phyloP scores from a whole-genome alignment of 148 eudicot species.

The Dianthus caryophyllus region DNA sequence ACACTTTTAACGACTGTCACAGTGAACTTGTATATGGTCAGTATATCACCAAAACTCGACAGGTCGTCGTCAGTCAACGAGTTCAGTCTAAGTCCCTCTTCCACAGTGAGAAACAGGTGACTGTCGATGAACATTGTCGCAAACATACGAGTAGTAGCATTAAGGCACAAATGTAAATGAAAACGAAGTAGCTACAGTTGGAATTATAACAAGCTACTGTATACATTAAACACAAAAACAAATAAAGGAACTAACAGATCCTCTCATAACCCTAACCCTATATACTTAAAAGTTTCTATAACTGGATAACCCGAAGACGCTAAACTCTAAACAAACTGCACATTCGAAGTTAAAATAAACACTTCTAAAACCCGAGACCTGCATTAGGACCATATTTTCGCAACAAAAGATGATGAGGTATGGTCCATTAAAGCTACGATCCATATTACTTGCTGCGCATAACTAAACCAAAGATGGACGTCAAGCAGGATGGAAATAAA shows the following conservation, averaged over 20 bases:
- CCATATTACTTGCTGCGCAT: neutral
- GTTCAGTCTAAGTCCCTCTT: too few relatives aligned
- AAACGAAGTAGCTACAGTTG: neutral
- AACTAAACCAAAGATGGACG: conserved; percentile 21
- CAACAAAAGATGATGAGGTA: neutral
- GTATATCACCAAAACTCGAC: too few relatives aligned
- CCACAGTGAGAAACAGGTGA: too few relatives aligned
- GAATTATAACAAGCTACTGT: conserved; percentile 20
- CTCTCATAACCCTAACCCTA: conserved; percentile 27
- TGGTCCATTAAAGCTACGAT: neutral
- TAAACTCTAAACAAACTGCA: conserved; percentile 28
- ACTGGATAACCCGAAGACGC: conserved; percentile 12
- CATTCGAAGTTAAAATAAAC: conserved; percentile 25
- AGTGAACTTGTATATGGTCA: too few relatives aligned
- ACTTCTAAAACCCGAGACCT: conserved; percentile 28
- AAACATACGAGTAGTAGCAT: conserved; percentile 7
- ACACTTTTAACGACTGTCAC: too few relatives aligned
- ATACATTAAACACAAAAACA: conserved; percentile 17
- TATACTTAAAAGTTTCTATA: conserved; percentile 26
- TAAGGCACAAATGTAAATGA: conserved; percentile 8
- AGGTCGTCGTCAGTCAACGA: too few relatives aligned
- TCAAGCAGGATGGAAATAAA: conserved; percentile 15
- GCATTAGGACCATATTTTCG: conserved; percentile 10
- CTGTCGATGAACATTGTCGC: too few relatives aligned
- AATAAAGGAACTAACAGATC: conserved; percentile 7